Evolutionary conservation across 257 asterid genomes (phyloP).

Genomic region (Leonotis leonurus): DNA sequence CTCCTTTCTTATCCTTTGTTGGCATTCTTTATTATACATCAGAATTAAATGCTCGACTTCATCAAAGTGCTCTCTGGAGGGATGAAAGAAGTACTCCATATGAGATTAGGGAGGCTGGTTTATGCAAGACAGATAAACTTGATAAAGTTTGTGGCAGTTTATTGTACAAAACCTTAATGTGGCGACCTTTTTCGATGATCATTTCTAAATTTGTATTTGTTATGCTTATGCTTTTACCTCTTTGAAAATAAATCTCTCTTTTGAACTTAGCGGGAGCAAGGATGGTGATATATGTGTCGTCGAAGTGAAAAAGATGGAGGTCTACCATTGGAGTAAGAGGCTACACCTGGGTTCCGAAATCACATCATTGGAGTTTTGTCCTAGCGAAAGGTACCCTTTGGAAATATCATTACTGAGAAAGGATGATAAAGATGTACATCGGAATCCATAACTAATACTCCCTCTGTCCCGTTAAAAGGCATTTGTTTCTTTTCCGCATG

Average conservation of each 20-base stretch:
- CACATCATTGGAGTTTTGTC: conserved; percentile 77
- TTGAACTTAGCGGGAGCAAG: conserved; percentile 67
- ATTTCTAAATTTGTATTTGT: neutral
- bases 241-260: neutral
- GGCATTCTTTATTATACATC: neutral
- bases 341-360: conserved; percentile 81
- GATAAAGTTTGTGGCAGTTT: neutral
- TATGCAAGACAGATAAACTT: neutral
- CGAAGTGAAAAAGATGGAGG: conserved; percentile 82
- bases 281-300: conserved; percentile 91
- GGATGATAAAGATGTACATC: no score
- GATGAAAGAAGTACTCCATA: neutral
- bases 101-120: neutral
- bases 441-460: no score
- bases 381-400: conserved; percentile 66
- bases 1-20: neutral
- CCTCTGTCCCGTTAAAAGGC: no score
- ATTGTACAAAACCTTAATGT: neutral
- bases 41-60: neutral
- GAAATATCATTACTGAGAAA: neutral
- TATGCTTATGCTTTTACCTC: neutral
- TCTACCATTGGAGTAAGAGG: conserved; percentile 77
- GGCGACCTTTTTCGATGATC: neutral
- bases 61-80: neutral
- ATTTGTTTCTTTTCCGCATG: no score